Conservation (phyloP, 805 yeast genomes). For the Kluyveromyces nonfermentans region DNA sequence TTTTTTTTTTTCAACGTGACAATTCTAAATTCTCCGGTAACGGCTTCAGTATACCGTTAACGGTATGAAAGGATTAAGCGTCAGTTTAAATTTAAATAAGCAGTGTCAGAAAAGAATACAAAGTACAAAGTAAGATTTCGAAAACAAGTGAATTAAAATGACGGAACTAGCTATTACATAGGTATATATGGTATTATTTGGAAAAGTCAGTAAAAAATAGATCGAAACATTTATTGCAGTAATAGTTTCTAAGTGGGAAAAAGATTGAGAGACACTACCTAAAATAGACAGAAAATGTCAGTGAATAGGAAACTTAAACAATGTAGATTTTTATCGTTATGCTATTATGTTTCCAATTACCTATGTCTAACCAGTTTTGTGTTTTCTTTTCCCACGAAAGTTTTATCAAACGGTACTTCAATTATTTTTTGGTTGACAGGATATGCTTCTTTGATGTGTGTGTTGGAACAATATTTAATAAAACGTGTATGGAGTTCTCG, state of each 20-base stretch:
- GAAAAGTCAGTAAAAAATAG: background rate
- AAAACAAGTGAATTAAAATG: too few species aligned
- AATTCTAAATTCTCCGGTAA: background rate
- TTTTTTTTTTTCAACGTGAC: background rate
- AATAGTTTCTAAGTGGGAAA: too few species aligned
- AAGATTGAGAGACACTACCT: background rate
- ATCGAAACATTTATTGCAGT: background rate
- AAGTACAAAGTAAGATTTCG: too few species aligned
- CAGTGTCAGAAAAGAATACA: background rate
- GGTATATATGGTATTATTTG: too few species aligned
- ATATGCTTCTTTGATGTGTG: background rate
- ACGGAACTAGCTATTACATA: too few species aligned
- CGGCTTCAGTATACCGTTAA: background rate
- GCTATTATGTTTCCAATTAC: background rate
- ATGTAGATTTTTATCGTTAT: background rate
- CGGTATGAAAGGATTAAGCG: background rate
- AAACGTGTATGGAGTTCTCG: slow-evolving; percentile 2
- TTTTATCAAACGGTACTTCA: background rate
- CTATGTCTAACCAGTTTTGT: background rate
- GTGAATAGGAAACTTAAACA: slow-evolving; percentile 1
- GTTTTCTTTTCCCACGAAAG: slow-evolving; percentile 1
- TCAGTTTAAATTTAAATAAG: background rate
- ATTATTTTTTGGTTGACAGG: slow-evolving; percentile 1
- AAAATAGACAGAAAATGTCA: background rate
- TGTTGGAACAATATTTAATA: slow-evolving; percentile 1